Evolutionary conservation across 2,329 filamentous ascomycete genomes (phyloP).

Genomic region (Cytospora schulzeri): DNA sequence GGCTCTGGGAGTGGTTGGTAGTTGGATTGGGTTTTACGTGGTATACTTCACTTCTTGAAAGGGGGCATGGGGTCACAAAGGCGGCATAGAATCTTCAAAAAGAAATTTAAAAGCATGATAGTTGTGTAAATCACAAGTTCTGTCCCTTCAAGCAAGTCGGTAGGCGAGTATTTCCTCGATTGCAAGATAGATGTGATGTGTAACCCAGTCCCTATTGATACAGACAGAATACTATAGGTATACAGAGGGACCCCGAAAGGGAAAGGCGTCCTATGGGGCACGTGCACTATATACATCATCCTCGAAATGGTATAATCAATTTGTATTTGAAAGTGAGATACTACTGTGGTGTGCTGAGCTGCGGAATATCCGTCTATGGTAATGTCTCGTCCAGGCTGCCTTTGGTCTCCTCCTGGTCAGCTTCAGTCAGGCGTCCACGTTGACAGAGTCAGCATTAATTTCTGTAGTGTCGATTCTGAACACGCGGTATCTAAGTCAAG

Average conservation of each 20-base stretch:
- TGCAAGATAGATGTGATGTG: neutral
- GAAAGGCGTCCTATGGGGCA: slow-evolving; percentile 14
- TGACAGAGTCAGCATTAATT: neutral
- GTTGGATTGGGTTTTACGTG: slow-evolving; percentile 92
- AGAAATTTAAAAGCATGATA: neutral
- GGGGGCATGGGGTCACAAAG: slow-evolving; percentile 21
- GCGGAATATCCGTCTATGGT: neutral
- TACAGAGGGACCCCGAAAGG: slow-evolving; percentile 1
- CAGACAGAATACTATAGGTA: slow-evolving; percentile 1
- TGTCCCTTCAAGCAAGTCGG: neutral
- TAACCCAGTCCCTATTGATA: neutral
- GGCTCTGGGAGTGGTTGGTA: slow-evolving; percentile 90
- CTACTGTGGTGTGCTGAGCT: neutral
- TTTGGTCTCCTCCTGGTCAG: neutral
- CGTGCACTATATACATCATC: neutral
- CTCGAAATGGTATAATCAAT: neutral
- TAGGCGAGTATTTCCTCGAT: neutral
- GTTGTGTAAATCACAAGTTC: neutral
- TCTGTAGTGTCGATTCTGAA: neutral
- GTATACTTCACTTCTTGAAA: slow-evolving; percentile 73
- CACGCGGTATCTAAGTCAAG: neutral
- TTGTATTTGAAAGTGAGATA: neutral
- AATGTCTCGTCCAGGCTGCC: neutral
- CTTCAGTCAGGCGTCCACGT: neutral
- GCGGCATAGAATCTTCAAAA: neutral